These are phyloP conservation scores for Ramaria rubella DNA, from an alignment of 768 basidiomycete genomes.

Conservation along the genomic window DNA sequence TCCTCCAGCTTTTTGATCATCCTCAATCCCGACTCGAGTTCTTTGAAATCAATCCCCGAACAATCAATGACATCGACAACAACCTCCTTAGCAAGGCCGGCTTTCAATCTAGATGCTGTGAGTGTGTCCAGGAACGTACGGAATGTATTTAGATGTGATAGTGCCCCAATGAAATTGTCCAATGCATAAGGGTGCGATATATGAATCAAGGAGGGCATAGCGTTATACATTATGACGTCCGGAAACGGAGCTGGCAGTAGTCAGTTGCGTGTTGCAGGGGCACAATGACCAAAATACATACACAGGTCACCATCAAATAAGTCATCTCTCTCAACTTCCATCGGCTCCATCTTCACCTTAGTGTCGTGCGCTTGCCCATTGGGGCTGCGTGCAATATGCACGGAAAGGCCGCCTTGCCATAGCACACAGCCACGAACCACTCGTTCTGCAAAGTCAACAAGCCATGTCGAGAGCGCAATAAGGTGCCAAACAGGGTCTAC, in stretches of 20 bases:
- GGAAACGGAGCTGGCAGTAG: background rate
- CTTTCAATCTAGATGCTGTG: slow-evolving; percentile 51
- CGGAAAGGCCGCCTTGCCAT: slow-evolving; percentile 21
- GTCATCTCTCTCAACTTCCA: background rate
- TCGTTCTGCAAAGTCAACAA: slow-evolving; percentile 52
- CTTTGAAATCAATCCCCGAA: slow-evolving; percentile 57
- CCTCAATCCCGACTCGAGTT: slow-evolving; percentile 41
- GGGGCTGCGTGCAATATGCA: background rate
- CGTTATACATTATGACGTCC: too few relatives aligned
- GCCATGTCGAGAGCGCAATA: slow-evolving; percentile 55
- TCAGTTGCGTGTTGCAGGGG: background rate
- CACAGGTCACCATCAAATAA: background rate
- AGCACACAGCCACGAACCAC: slow-evolving; percentile 50
- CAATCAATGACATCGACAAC: slow-evolving; percentile 56
- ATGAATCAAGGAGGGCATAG: slow-evolving; percentile 28
- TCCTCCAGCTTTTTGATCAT: slow-evolving; percentile 28
- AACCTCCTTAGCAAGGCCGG: slow-evolving; percentile 57
- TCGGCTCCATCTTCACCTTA: background rate
- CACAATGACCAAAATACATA: background rate
- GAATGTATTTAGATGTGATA: slow-evolving; percentile 55
- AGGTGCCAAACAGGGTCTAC: slow-evolving; percentile 71
- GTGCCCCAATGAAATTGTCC: slow-evolving; percentile 40
- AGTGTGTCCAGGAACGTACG: slow-evolving; percentile 46
- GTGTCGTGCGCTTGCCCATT: background rate
- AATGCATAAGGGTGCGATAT: slow-evolving; percentile 57